Percentiles rank a stretch among this genome's conserved stretches.
These are phyloP conservation scores for Echium plantagineum DNA, from an alignment of 257 asterid species.

Conservation along the genomic window DNA sequence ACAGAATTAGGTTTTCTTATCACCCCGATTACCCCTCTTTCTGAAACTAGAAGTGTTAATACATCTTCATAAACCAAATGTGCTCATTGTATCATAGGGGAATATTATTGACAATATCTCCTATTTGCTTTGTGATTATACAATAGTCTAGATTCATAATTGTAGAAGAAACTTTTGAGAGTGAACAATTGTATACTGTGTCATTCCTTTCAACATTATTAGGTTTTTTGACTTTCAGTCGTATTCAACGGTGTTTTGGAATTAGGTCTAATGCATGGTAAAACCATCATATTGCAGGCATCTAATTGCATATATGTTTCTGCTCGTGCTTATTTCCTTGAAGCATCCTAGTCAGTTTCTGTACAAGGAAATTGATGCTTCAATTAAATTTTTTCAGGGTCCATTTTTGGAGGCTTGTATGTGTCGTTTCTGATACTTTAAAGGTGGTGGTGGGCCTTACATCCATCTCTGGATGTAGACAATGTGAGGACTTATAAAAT, in stretches of 20 bases:
- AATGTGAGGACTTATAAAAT: slow-evolving; percentile 7
- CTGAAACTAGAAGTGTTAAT: slow-evolving; percentile 11
- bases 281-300: background rate
- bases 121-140: background rate
- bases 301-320: background rate
- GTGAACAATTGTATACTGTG: background rate
- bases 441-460: slow-evolving; percentile 20
- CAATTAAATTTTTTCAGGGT: slow-evolving; percentile 21
- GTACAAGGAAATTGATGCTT: slow-evolving; percentile 14
- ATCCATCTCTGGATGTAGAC: slow-evolving; percentile 14
- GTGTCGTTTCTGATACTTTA: slow-evolving; percentile 11
- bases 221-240: background rate
- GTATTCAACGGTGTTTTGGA: background rate
- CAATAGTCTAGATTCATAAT: background rate
- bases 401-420: slow-evolving; percentile 16
- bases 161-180: slow-evolving; percentile 7
- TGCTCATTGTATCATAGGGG: slow-evolving; percentile 6
- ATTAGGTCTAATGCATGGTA: background rate
- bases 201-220: background rate
- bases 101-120: background rate
- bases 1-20: slow-evolving; percentile 1
- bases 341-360: slow-evolving; percentile 8
- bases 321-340: background rate
- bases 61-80: slow-evolving; percentile 2
- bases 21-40: background rate